A percentile compares a stretch with the other conserved stretches of the same genome.
Evolutionary conservation across 192 early-diverging fungal species (phyloP).

Genomic region (Entomortierella beljakovae): DNA sequence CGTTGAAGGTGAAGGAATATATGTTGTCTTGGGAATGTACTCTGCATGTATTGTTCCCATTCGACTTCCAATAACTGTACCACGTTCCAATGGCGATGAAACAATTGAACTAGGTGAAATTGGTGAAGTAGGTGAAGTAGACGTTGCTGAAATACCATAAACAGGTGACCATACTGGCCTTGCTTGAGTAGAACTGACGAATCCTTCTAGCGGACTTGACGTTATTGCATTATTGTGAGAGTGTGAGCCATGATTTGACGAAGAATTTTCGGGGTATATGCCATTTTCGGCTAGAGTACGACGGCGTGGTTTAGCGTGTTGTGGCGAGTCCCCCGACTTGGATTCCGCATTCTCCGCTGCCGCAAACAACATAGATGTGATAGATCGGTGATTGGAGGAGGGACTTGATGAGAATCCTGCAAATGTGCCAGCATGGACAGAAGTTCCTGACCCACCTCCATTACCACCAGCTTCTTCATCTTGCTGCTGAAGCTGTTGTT

Average conservation of each 20-base stretch:
- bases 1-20: constrained; percentile 8
- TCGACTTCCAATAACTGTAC: constrained; percentile 26
- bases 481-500: constrained; percentile 50
- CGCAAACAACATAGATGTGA: constrained; percentile 30
- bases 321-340: neutral
- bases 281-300: constrained; percentile 35
- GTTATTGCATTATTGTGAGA: neutral
- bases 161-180: constrained; percentile 18
- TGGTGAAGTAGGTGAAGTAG: neutral
- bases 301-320: constrained; percentile 11
- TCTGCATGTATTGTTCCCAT: constrained; percentile 39
- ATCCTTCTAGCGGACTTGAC: constrained; percentile 16
- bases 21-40: constrained; percentile 26
- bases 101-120: neutral
- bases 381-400: constrained; percentile 16
- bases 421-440: constrained; percentile 38
- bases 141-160: neutral
- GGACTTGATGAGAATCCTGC: constrained; percentile 33
- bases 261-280: neutral
- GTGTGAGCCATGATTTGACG: neutral
- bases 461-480: constrained; percentile 9
- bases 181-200: constrained; percentile 12
- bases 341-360: constrained; percentile 1
- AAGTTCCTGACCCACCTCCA: neutral
- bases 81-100: constrained; percentile 30